Base-by-base conservation (phyloP, 768 basidiomycete genomes). In the Tulasnella sp. region DNA sequence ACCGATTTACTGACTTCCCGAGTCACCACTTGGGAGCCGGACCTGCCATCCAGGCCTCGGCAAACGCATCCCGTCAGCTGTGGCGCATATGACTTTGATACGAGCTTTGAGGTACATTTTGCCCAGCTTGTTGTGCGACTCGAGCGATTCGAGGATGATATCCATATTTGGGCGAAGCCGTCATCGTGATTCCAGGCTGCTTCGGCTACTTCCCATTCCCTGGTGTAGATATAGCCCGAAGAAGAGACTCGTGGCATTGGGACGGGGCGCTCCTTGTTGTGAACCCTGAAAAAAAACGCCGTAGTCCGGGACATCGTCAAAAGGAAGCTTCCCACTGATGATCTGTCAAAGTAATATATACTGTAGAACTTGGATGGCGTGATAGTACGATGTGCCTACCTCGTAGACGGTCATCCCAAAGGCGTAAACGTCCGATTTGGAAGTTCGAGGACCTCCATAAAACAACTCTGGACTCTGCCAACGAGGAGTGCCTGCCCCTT, bases 401-500 rank as follows among this genome's bases (percentile, higher is more conserved):
- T 72, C 71, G 37, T 46, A 40, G 7, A 72, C 44, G 6, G 71
- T 72, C 44, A 72, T 72, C 26, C 71, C 71, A 37, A 72, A 72
- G 13, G 71, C 71, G 29, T 72, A 72, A 29, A 72, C 71, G 37
- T 72, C 71, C 10, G 39, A 40, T 29, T 72, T 29, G 23, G 42
- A 72, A 1, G 18, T 40, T 35, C 44, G 20, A 40, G 71, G 44
- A 6, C 18, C 71, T 29, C 71, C 71, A n/a, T 40, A 40, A 29
- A 40, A 20, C 37, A 72, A 39, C 44, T 72, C 71, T 40, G 71
- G 71, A 72, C 71, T 46, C 37, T 72, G 71, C 71, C 71, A 72
- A 26, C 71, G 71, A 10, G 44, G 37, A n/a, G 71, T 72, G 9
- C 71, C 71, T 23, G 71, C 71, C 20, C 39, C 44, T 26, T 72